These are phyloP conservation scores for Cymodocea nodosa DNA, from an alignment of 116 monocot species.

Conservation along the genomic window DNA sequence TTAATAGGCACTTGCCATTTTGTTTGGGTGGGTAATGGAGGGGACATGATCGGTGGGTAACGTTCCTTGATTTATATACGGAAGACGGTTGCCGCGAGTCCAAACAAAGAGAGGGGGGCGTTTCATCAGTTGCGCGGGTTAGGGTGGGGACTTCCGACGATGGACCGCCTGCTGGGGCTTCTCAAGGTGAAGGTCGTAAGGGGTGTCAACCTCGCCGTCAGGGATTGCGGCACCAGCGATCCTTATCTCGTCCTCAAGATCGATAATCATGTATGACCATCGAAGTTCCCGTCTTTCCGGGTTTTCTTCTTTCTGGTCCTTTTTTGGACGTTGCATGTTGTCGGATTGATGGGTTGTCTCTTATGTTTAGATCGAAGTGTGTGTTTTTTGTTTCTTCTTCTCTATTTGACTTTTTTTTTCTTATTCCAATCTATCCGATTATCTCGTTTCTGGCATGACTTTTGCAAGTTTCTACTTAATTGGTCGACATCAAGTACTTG, in stretches of 20 bases:
- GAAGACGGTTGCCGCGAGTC: too few species aligned
- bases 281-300: background rate
- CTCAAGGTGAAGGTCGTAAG: slow-evolving; percentile 8
- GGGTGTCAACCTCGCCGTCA: slow-evolving; percentile 16
- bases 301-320: background rate
- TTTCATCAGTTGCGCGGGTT: too few species aligned
- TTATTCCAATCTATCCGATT: background rate
- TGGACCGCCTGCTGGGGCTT: slow-evolving; percentile 6
- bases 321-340: background rate
- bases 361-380: background rate
- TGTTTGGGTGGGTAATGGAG: too few species aligned
- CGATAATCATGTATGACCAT: slow-evolving; percentile 4
- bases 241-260: slow-evolving; percentile 15
- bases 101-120: too few species aligned
- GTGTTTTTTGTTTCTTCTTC: background rate
- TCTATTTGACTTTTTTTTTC: background rate
- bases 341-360: background rate
- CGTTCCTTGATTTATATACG: too few species aligned
- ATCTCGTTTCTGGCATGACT: background rate
- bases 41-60: too few species aligned
- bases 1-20: too few species aligned
- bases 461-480: background rate
- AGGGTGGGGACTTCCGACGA: too few species aligned
- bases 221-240: slow-evolving; percentile 12
- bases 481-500: too few species aligned